These are phyloP conservation scores for Cocos nucifera DNA, from an alignment of 176 grass and related monocot species.

Conservation along the genomic window DNA sequence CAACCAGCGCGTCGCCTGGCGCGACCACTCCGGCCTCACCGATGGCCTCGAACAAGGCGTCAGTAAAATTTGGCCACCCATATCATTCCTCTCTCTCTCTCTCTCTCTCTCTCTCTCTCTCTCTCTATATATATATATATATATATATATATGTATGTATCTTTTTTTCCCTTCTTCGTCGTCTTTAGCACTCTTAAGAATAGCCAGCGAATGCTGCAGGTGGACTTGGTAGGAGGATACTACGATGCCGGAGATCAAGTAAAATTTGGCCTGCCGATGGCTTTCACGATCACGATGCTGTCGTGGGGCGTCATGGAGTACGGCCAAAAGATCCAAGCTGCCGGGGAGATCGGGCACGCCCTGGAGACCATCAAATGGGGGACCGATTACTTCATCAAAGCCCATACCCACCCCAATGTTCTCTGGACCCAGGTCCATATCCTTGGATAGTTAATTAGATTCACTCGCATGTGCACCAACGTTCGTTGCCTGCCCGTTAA, in stretches of 20 bases:
- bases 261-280: conserved; percentile 92
- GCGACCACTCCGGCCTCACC: conserved; percentile 74
- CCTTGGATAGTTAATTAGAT: neutral
- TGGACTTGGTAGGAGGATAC: conserved; percentile 80
- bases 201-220: conserved; percentile 1
- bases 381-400: conserved; percentile 78
- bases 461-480: neutral
- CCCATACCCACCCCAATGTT: conserved; percentile 50
- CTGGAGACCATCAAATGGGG: conserved; percentile 79
- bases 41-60: conserved; percentile 85
- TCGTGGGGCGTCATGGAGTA: conserved; percentile 67
- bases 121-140: no score
- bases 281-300: conserved; percentile 72
- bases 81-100: no score
- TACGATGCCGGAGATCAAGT: conserved; percentile 97
- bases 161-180: neutral
- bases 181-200: neutral
- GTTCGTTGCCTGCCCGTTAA: no score
- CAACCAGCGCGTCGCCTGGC: conserved; percentile 75
- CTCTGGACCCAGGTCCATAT: conserved; percentile 57
- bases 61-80: no score
- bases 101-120: no score
- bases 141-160: no score
- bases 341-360: conserved; percentile 47
- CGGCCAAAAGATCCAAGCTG: conserved; percentile 26